Evolutionary conservation across 139 green algal species (phyloP).

Genomic region (Micractinium conductrix): DNA sequence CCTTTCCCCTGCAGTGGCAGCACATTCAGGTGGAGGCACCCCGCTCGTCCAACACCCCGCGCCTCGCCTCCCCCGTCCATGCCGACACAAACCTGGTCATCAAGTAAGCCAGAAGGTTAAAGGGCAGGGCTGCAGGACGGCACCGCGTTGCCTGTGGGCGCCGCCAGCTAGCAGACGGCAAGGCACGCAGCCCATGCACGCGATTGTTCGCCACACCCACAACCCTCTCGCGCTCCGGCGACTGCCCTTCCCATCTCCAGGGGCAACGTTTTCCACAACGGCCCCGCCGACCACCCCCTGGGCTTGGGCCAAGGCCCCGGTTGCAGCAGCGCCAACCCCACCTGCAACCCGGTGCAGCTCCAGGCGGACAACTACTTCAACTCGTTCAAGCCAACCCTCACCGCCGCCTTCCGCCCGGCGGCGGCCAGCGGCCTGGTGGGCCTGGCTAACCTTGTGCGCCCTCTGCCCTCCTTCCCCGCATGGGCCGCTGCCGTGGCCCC

Average conservation of each 20-base stretch:
- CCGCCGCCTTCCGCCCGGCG: not conserved
- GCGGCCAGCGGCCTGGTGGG: not conserved
- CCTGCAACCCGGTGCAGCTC: not conserved
- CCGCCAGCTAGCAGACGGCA: no score
- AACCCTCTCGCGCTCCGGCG: no score
- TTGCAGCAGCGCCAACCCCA: not conserved
- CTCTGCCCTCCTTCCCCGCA: not conserved
- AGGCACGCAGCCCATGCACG: not conserved
- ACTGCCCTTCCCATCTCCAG: no score
- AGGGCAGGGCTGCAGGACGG: no score
- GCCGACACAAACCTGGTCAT: not conserved
- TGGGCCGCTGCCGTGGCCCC: not conserved
- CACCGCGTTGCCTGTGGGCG: no score
- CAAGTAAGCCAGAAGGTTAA: not conserved
- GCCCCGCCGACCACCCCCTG: not conserved
- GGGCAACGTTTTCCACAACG: constrained; percentile 5
- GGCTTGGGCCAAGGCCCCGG: not conserved
- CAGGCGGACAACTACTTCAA: not conserved
- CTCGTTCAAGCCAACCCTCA: not conserved
- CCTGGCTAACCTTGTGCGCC: not conserved
- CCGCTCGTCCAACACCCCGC: not conserved
- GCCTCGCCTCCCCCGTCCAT: not conserved
- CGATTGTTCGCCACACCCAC: no score
- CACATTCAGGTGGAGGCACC: not conserved
- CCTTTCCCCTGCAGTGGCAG: constrained; percentile 8